Evolutionary conservation across 2,329 filamentous ascomycete genomes (phyloP).

Genomic region (Penicillium sp.): DNA sequence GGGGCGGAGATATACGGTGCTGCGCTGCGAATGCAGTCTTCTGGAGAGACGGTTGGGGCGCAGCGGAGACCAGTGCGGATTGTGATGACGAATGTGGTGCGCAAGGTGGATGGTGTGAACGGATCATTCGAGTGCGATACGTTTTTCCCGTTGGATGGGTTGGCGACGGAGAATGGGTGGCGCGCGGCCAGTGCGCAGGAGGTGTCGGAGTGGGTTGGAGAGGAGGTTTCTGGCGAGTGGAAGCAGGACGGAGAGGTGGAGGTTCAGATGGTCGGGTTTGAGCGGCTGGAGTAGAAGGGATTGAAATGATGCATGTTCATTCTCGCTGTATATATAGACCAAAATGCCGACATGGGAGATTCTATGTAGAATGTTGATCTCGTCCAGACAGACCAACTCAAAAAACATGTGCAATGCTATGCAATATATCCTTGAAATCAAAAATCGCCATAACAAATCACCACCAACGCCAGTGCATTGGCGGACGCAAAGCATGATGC

Average conservation of each 20-base stretch:
- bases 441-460: slow-evolving; percentile 1
- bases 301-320: too few relatives aligned
- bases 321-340: too few relatives aligned
- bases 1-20: slow-evolving; percentile 78
- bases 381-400: not conserved
- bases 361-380: not conserved
- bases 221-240: slow-evolving; percentile 37
- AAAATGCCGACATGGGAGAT: not conserved
- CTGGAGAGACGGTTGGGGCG: slow-evolving; percentile 2
- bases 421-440: slow-evolving; percentile 6
- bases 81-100: slow-evolving; percentile 39
- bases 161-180: slow-evolving; percentile 31
- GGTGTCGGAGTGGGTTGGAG: slow-evolving; percentile 40
- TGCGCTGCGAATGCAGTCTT: slow-evolving; percentile 47
- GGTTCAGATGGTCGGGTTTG: slow-evolving; percentile 46
- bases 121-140: slow-evolving; percentile 45
- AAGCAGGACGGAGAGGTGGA: slow-evolving; percentile 48
- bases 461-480: too few relatives aligned
- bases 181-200: slow-evolving; percentile 31
- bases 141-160: slow-evolving; percentile 41
- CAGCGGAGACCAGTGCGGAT: slow-evolving; percentile 26
- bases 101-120: slow-evolving; percentile 18
- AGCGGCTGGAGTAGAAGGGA: slow-evolving; percentile 17
- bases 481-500: too few relatives aligned
- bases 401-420: slow-evolving; percentile 16